Conservation (phyloP, 2,329 filamentous ascomycete genomes). For the Didymella pomorum region DNA sequence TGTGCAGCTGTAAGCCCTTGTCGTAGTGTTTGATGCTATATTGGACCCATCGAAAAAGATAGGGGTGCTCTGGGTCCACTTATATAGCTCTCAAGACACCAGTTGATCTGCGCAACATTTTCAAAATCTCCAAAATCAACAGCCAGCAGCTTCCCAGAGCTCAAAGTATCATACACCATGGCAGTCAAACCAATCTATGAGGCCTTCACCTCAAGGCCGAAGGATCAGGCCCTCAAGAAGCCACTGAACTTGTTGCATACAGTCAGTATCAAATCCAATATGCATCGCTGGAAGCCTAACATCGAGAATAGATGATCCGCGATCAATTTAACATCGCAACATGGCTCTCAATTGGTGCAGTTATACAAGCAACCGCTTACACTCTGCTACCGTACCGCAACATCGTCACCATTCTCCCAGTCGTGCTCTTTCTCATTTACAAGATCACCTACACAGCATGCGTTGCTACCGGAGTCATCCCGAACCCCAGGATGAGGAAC, state of each 20-base stretch:
- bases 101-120: constrained; percentile 3
- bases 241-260: constrained; percentile 1
- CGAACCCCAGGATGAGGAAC: constrained; percentile 6
- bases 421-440: constrained; percentile 17
- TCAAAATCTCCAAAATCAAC: neutral
- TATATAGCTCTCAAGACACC: constrained; percentile 6
- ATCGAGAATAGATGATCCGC: neutral
- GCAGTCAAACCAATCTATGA: constrained; percentile 1
- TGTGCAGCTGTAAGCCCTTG: neutral
- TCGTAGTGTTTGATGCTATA: neutral
- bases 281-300: neutral
- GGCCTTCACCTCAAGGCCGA: constrained; percentile 5
- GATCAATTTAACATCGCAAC: constrained; percentile 19
- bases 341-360: constrained; percentile 20
- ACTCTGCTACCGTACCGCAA: constrained; percentile 18
- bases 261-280: neutral
- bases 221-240: neutral
- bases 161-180: neutral
- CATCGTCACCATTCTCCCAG: constrained; percentile 20
- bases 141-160: neutral
- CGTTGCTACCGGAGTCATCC: neutral
- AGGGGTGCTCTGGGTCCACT: neutral
- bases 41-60: neutral
- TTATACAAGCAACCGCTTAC: constrained; percentile 15
- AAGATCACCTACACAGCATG: constrained; percentile 11